phyloP scores from a whole-genome alignment of 768 basidiomycete species.

The Mycena galopus region DNA sequence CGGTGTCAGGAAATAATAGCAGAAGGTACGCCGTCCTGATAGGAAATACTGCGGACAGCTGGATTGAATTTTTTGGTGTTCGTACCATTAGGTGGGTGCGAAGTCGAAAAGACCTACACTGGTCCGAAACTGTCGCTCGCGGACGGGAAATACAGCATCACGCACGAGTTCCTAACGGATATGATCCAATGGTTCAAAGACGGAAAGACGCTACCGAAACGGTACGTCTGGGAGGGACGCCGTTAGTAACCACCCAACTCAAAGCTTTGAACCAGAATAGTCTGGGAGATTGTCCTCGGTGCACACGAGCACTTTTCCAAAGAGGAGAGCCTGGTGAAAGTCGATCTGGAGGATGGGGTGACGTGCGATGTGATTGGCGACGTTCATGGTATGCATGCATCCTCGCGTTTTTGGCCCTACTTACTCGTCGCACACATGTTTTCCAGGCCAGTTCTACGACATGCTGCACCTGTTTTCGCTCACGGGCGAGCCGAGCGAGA shows the following conservation, averaged over 20 bases:
- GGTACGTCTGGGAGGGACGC: conserved; percentile 95
- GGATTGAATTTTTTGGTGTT: background rate
- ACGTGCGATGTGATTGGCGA: conserved; percentile 97
- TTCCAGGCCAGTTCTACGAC: conserved; percentile 93
- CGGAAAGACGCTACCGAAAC: conserved; percentile 90
- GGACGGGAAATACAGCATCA: conserved; percentile 80
- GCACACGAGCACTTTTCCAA: conserved; percentile 81
- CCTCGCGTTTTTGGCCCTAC: background rate
- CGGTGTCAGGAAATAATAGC: conserved; percentile 84
- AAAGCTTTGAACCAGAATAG: no score
- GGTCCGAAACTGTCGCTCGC: conserved; percentile 79
- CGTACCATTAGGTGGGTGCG: conserved; percentile 72
- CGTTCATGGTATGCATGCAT: conserved; percentile 73
- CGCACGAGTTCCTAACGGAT: conserved; percentile 79
- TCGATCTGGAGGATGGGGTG: conserved; percentile 79
- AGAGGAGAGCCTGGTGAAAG: conserved; percentile 86
- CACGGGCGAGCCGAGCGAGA: conserved; percentile 86
- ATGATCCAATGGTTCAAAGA: conserved; percentile 96
- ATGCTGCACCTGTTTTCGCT: conserved; percentile 87
- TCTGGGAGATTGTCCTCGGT: conserved; percentile 95
- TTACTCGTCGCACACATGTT: conserved; percentile 1
- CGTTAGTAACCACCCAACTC: no score
- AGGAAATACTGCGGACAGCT: background rate
- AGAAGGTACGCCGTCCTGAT: conserved; percentile 65
- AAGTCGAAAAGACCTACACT: conserved; percentile 77